phyloP scores from a whole-genome alignment of 768 basidiomycete species.

The Pisolithus microcarpus region DNA sequence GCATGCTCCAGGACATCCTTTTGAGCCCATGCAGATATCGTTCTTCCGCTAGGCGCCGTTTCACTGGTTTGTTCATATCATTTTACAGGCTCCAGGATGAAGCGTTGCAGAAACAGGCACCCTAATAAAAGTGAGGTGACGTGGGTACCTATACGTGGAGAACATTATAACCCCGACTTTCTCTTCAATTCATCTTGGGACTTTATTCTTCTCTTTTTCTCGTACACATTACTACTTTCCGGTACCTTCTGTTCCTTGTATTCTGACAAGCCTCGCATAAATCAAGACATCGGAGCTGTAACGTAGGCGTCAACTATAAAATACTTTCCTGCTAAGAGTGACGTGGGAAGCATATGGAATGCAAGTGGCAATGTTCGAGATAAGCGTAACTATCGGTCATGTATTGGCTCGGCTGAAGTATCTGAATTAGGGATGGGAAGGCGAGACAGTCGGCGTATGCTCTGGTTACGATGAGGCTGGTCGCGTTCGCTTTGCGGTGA shows the following conservation, averaged over 20 bases:
- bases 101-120: conserved; percentile 14
- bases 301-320: conserved; percentile 29
- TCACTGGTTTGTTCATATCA: conserved; percentile 28
- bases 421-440: conserved; percentile 3
- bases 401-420: conserved; percentile 5
- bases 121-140: conserved; percentile 9
- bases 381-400: conserved; percentile 6
- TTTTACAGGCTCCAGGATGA: conserved; percentile 23
- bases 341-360: background rate
- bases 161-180: background rate
- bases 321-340: conserved; percentile 10
- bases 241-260: conserved; percentile 12
- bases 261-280: conserved; percentile 10
- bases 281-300: conserved; percentile 20
- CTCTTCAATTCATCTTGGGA: conserved; percentile 5
- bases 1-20: background rate
- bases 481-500: conserved; percentile 7
- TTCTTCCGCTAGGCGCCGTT: conserved; percentile 10
- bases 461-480: conserved; percentile 1
- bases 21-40: conserved; percentile 6
- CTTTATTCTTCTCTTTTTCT: conserved; percentile 15
- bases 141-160: conserved; percentile 3
- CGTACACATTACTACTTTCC: conserved; percentile 1
- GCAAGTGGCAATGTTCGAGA: background rate
- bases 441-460: conserved; percentile 6